Conservation (phyloP, 116 monocot genomes). For the Cymodocea nodosa region DNA sequence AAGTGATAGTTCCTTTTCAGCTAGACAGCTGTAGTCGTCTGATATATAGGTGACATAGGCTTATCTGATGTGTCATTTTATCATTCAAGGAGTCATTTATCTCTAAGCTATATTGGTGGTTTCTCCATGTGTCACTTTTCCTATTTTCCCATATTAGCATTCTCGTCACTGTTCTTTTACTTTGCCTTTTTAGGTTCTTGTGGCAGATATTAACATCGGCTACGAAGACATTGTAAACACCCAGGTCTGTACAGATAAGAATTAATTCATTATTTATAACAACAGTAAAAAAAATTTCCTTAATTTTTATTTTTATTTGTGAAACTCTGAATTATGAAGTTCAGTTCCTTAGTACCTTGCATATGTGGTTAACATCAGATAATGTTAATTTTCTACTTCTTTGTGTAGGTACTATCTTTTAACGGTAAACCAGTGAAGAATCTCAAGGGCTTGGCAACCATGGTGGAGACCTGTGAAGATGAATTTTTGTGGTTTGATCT, state of each 20-base stretch:
- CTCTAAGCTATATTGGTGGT: too few species aligned
- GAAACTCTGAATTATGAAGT: too few species aligned
- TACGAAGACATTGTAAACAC: constrained; percentile 98
- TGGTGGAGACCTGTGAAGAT: constrained; percentile 76
- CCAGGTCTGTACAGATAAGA: constrained; percentile 42
- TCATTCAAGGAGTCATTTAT: too few species aligned
- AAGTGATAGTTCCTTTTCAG: too few species aligned
- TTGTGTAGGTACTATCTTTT: constrained; percentile 55
- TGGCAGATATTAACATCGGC: constrained; percentile 92
- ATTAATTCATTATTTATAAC: background rate
- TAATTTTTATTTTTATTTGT: too few species aligned
- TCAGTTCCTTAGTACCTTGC: too few species aligned
- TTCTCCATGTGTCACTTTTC: background rate
- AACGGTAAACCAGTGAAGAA: constrained; percentile 92
- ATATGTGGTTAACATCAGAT: background rate
- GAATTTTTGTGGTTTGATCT: constrained; percentile 83
- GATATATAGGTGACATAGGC: too few species aligned
- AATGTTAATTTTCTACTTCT: background rate
- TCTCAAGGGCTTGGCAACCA: constrained; percentile 61
- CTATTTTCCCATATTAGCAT: background rate
- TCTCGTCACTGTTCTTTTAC: background rate
- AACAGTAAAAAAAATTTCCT: too few species aligned
- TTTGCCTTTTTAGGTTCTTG: constrained; percentile 59
- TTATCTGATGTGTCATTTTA: too few species aligned
- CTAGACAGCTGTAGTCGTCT: too few species aligned